Percentiles rank a stretch among this genome's conserved stretches.
Evolutionary conservation across 2,329 filamentous ascomycete species (phyloP).

Genomic region (Beauveria brongniartii): DNA sequence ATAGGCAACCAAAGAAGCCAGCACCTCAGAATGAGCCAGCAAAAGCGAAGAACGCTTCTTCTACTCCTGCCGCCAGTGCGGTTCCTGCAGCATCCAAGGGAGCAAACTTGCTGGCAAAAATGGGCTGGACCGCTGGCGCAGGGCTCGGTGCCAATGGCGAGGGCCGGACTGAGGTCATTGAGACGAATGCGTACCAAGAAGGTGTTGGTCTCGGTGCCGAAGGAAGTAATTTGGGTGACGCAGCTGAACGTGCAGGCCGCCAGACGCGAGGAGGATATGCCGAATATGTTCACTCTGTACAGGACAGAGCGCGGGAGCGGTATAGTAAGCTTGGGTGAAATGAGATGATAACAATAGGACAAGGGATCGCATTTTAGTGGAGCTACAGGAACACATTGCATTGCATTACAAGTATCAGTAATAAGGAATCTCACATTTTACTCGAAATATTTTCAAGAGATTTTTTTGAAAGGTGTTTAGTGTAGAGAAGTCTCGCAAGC

Average conservation of each 20-base stretch:
- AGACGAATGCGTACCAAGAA: constrained; percentile 55
- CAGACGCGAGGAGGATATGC: constrained; percentile 52
- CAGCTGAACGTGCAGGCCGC: constrained; percentile 52
- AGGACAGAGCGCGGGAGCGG: constrained; percentile 58
- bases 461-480: too few species aligned
- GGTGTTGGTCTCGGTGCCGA: constrained; percentile 64
- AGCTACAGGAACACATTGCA: neutral
- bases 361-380: neutral
- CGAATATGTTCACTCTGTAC: constrained; percentile 56
- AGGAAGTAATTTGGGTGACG: constrained; percentile 62
- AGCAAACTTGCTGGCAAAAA: constrained; percentile 60
- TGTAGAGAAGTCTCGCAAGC: neutral
- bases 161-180: constrained; percentile 56
- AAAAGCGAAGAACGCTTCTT: neutral
- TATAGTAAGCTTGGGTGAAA: constrained; percentile 44
- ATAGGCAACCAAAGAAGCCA: constrained; percentile 52
- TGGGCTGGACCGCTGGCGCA: constrained; percentile 60
- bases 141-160: constrained; percentile 56
- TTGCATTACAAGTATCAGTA: too few species aligned
- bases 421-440: neutral
- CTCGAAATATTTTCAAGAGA: neutral
- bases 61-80: constrained; percentile 14
- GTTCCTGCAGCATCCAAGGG: constrained; percentile 49
- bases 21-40: constrained; percentile 17
- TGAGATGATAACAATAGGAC: neutral